Percentiles rank a stretch among this genome's conserved stretches.
phyloP scores from a whole-genome alignment of 2,329 filamentous ascomycete species.

The Cephalotrichum gorgonifer region DNA sequence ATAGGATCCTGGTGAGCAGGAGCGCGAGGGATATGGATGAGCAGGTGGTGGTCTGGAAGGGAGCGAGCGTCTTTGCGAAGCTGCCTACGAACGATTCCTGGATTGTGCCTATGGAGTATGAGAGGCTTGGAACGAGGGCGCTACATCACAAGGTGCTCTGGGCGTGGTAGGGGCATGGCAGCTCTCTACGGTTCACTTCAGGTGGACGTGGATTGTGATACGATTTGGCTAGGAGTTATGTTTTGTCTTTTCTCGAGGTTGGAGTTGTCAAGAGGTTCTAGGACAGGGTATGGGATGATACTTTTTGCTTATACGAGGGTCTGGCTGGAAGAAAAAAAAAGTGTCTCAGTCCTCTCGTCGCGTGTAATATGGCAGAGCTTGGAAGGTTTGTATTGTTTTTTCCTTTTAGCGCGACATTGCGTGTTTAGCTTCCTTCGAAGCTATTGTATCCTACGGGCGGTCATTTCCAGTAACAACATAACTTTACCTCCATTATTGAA shows the following conservation, averaged over 20 bases:
- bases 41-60: slow-evolving; percentile 97
- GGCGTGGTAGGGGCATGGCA: slow-evolving; percentile 35
- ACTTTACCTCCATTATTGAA: too few species aligned
- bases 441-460: too few species aligned
- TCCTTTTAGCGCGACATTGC: too few species aligned
- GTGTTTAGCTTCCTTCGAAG: too few species aligned
- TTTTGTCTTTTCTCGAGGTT: background rate
- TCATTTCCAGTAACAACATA: too few species aligned
- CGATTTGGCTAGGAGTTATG: background rate
- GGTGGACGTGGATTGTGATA: too few species aligned
- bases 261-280: background rate
- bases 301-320: background rate
- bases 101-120: slow-evolving; percentile 82
- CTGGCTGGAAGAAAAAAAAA: too few species aligned
- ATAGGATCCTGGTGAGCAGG: slow-evolving; percentile 51
- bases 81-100: slow-evolving; percentile 89
- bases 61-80: slow-evolving; percentile 91
- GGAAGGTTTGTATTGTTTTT: background rate
- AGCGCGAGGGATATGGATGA: slow-evolving; percentile 91
- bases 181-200: background rate
- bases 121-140: slow-evolving; percentile 69
- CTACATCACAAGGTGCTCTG: slow-evolving; percentile 72
- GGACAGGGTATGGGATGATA: background rate
- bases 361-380: background rate
- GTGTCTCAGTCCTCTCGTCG: background rate